phyloP scores from a whole-genome alignment of 768 basidiomycete species.

The Russula vinacea region DNA sequence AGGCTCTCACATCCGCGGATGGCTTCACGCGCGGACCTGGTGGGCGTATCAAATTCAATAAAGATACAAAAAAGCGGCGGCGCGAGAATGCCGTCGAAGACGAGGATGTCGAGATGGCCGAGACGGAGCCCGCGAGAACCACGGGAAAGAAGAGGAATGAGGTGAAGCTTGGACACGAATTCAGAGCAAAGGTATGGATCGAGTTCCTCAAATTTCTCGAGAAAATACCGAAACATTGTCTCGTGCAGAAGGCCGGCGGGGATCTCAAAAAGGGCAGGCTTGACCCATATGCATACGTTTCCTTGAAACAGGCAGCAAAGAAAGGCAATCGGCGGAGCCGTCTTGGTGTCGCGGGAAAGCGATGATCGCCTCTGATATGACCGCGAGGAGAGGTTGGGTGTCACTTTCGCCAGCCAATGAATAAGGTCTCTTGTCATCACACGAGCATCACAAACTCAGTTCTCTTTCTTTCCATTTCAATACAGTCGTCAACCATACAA shows the following conservation, averaged over 20 bases:
- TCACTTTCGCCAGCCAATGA: slow-evolving; percentile 3
- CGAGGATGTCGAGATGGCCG: slow-evolving; percentile 72
- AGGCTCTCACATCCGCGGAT: slow-evolving; percentile 79
- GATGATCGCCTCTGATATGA: slow-evolving; percentile 36
- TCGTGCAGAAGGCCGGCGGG: slow-evolving; percentile 81
- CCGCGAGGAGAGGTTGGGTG: background rate
- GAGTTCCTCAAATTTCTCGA: background rate
- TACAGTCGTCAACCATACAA: slow-evolving; percentile 48
- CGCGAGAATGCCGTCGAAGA: slow-evolving; percentile 61
- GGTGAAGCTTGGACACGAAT: slow-evolving; percentile 75
- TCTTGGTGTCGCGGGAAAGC: slow-evolving; percentile 63
- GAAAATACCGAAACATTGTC: slow-evolving; percentile 16
- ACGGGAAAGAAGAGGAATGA: slow-evolving; percentile 50
- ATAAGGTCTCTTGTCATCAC: background rate
- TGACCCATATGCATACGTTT: slow-evolving; percentile 91
- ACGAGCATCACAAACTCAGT: background rate
- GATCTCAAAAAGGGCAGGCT: slow-evolving; percentile 84
- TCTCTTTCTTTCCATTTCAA: background rate
- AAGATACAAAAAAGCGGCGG: slow-evolving; percentile 91
- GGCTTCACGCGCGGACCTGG: slow-evolving; percentile 82
- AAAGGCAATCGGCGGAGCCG: slow-evolving; percentile 45
- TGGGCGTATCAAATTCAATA: slow-evolving; percentile 92
- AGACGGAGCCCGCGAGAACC: slow-evolving; percentile 48
- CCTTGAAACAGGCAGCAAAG: slow-evolving; percentile 80
- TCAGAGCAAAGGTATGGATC: slow-evolving; percentile 84